Base-by-base conservation (phyloP, 305 asterid species). In the Stenogyne calaminthoides region DNA sequence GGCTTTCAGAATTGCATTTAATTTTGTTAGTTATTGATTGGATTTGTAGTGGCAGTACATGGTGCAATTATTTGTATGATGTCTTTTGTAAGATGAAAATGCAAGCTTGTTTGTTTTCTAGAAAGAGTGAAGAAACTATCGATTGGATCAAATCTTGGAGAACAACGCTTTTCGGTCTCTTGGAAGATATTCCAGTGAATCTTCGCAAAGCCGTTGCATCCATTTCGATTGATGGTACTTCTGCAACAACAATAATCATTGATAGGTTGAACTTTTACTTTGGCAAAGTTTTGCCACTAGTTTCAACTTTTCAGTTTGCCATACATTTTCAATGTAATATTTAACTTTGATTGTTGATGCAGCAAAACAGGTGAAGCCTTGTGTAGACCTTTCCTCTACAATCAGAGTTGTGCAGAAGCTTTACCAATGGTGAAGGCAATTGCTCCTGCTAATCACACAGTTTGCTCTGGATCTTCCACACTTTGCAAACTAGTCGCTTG, bases 61-160 rank as follows among this genome's bases (percentile, higher is more conserved):
- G 5, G 62, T 40, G 42, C 58, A 54, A n/a, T 64, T 18, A 44
- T 65, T 42, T 36, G 19, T 71, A n/a, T 40, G 34, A 6, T 67
- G 46, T 29, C 49, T 57, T 67, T 71, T 40, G 70, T 58, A 20
- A 63, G 77, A 82, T 80, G 75, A 76, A 77, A 62, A 71, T 63
- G 64, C 68, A 76, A 78, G 44, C 78, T 74, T 80, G 84, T 79
- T 72, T 84, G 73, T 82, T 79, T 81, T 81, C 88, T 94, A 94
- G 96, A 87, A 86, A 94, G 98, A 85, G 72, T 67, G 88, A 84
- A 71, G 93, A 90, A 78, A 80, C 85, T 70, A 77, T 88, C 42
- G 98, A 93, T 81, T 93, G 97, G 98, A 76, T 87, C 72, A 77
- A 80, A 54, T 91, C 97, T 68, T 93, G 98, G 98, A 86, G 86